Conservation (phyloP, 2,329 filamentous ascomycete species). For the Paecilomyces dactylethromorphus region DNA sequence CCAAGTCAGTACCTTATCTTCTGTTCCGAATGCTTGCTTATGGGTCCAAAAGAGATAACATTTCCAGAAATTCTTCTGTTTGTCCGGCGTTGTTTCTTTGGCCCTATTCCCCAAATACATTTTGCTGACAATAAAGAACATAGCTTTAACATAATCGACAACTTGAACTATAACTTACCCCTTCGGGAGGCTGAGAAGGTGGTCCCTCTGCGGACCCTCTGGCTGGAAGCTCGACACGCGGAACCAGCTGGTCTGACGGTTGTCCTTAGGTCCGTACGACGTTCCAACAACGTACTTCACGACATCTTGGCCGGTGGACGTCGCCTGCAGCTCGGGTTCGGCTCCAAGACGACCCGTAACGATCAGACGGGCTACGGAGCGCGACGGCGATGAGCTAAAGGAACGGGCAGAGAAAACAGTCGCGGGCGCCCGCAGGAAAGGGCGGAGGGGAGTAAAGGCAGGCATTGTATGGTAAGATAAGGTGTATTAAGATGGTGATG, state of each 20-base stretch:
- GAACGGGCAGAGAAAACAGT: constrained; percentile 49
- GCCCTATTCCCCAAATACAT: background rate
- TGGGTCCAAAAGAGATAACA: background rate
- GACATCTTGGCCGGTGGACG: constrained; percentile 65
- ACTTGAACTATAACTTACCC: constrained; percentile 57
- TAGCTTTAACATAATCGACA: background rate
- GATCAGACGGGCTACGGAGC: constrained; percentile 69
- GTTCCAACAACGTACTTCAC: constrained; percentile 72
- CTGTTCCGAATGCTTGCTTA: background rate
- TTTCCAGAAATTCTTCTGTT: background rate
- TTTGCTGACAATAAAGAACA: background rate
- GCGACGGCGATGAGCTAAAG: constrained; percentile 63
- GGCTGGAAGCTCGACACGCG: constrained; percentile 63
- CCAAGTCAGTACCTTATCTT: constrained; percentile 11
- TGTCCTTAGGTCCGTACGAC: constrained; percentile 59
- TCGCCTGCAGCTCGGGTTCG: constrained; percentile 67
- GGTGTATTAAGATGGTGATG: background rate
- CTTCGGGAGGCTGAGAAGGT: constrained; percentile 68
- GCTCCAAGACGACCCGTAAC: constrained; percentile 79
- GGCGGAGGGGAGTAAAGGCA: constrained; percentile 47
- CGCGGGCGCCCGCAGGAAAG: constrained; percentile 40
- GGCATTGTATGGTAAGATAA: constrained; percentile 18
- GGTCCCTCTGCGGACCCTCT: constrained; percentile 64
- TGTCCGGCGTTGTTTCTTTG: background rate
- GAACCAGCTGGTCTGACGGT: constrained; percentile 80